Conservation (phyloP, 345 rosid species). For the Syzygium grande region DNA sequence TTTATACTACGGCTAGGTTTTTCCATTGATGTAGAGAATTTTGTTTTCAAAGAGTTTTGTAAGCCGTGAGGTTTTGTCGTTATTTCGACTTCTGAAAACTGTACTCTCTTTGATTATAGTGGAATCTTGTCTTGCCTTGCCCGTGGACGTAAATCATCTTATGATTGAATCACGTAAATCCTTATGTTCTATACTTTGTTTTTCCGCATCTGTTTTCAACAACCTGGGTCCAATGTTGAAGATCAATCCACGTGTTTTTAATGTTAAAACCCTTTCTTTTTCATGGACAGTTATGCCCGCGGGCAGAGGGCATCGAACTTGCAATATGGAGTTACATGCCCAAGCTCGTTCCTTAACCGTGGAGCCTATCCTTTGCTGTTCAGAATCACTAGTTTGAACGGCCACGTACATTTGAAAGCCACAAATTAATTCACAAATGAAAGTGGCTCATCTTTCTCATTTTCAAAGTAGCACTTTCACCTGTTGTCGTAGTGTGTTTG, state of each 20-base stretch:
- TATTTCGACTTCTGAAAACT: no score
- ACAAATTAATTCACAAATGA: neutral
- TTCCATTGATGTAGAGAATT: no score
- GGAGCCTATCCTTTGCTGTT: neutral
- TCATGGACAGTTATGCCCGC: neutral
- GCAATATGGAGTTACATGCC: neutral
- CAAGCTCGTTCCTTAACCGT: neutral
- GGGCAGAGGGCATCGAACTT: no score
- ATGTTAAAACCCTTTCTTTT: neutral
- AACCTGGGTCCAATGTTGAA: neutral
- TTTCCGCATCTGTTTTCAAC: no score
- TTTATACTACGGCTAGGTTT: no score
- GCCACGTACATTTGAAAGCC: neutral
- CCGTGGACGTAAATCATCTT: no score
- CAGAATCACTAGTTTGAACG: neutral
- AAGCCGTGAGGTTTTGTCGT: no score
- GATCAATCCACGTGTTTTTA: neutral
- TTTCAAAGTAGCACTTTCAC: neutral
- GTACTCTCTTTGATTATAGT: no score
- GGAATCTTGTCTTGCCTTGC: no score
- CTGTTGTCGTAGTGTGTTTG: neutral
- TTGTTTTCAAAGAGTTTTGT: no score
- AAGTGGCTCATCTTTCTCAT: neutral
- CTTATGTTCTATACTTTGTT: no score
- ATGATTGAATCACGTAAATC: no score